phyloP scores from a whole-genome alignment of 768 basidiomycete genomes.

The Termitomyces sp. region DNA sequence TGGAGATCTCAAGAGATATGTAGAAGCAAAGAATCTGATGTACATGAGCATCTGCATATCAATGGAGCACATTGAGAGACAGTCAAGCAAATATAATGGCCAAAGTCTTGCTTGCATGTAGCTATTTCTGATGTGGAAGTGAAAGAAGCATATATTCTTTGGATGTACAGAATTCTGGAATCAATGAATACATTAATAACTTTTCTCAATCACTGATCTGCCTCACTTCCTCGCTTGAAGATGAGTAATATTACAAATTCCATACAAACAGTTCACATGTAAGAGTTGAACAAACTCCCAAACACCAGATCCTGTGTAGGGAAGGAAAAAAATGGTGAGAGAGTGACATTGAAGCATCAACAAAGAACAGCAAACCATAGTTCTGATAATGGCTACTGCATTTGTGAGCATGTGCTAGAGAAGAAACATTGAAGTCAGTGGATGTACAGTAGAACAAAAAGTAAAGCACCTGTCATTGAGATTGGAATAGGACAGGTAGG shows the following conservation, averaged over 20 bases:
- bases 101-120: neutral
- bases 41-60: too few relatives aligned
- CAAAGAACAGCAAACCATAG: slow-evolving; percentile 64
- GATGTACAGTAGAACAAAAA: slow-evolving; percentile 1
- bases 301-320: slow-evolving; percentile 76
- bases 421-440: slow-evolving; percentile 13
- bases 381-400: slow-evolving; percentile 95
- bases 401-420: slow-evolving; percentile 84
- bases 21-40: neutral
- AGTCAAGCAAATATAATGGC: neutral
- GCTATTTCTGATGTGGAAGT: neutral
- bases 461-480: slow-evolving; percentile 32
- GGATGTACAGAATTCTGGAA: neutral
- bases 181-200: neutral
- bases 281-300: slow-evolving; percentile 58
- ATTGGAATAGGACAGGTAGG: neutral
- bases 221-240: slow-evolving; percentile 19
- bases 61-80: too few relatives aligned
- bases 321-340: slow-evolving; percentile 8
- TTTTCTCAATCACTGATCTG: slow-evolving; percentile 15
- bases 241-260: neutral
- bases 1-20: neutral
- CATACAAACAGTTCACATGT: neutral
- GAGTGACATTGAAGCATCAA: slow-evolving; percentile 3
- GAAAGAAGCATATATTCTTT: neutral